Evolutionary conservation across 2,329 filamentous ascomycete genomes (phyloP).

Genomic region (Neofusicoccum kwambonambiense): DNA sequence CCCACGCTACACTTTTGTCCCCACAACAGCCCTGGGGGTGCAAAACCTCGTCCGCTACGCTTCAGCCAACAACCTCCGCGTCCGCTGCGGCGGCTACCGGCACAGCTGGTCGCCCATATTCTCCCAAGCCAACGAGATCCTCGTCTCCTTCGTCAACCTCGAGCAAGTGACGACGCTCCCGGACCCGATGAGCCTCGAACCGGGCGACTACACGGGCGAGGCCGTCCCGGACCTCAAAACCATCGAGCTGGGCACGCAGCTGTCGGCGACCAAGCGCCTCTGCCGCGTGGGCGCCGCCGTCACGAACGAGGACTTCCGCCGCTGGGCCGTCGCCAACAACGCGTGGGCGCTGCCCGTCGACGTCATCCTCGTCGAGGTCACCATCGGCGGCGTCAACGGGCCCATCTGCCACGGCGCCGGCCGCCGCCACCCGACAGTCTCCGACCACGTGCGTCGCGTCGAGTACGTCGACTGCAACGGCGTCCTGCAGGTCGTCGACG

Average conservation of each 20-base stretch:
- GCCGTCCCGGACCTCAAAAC: constrained; percentile 39
- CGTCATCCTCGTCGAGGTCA: constrained; percentile 51
- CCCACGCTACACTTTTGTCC: constrained; percentile 43
- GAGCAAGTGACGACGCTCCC: constrained; percentile 40
- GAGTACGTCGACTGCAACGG: constrained; percentile 52
- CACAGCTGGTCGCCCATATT: constrained; percentile 47
- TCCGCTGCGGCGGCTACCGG: constrained; percentile 45
- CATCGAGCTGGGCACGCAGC: constrained; percentile 36
- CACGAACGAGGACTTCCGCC: constrained; percentile 48
- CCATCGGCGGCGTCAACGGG: constrained; percentile 47
- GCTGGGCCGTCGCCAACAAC: constrained; percentile 45
- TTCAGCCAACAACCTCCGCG: constrained; percentile 33
- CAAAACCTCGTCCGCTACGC: constrained; percentile 44
- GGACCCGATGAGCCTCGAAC: constrained; percentile 31
- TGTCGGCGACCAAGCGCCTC: constrained; percentile 32
- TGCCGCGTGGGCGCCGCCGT: constrained; percentile 45
- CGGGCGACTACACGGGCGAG: constrained; percentile 24
- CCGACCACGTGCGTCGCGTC: constrained; percentile 47
- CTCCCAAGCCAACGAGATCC: constrained; percentile 40
- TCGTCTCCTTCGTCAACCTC: constrained; percentile 46
- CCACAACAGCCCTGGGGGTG: constrained; percentile 41
- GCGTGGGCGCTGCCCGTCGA: constrained; percentile 46
- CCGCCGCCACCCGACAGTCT: constrained; percentile 43
- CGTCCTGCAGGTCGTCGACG: constrained; percentile 39
- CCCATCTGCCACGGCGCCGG: constrained; percentile 51